Conservation (phyloP, 1,284 basidiomycete genomes). For the Tilletia caries region DNA sequence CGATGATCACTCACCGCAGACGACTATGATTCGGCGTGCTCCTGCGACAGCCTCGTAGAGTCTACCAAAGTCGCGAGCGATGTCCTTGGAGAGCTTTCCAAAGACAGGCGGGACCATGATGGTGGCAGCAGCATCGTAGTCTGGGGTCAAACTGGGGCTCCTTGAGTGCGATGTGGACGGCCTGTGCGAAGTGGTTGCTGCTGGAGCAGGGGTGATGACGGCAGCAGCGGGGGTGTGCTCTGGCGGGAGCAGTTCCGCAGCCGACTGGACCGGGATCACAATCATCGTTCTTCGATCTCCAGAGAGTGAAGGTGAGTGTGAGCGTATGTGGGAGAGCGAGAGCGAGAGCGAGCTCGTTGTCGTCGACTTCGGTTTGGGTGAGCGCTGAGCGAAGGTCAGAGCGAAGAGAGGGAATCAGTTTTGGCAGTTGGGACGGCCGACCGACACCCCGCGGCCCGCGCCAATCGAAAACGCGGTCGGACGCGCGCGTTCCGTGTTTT, state of each 20-base stretch:
- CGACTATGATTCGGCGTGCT: conserved; percentile 76
- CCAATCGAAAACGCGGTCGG: no score
- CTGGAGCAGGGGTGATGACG: not conserved
- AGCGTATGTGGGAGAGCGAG: no score
- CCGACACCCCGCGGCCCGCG: no score
- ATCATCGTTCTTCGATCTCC: not conserved
- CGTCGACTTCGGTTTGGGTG: no score
- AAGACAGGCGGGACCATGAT: conserved; percentile 25
- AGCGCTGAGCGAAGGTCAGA: no score
- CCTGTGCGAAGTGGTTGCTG: not conserved
- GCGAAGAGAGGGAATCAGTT: no score
- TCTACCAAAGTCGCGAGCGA: conserved; percentile 43
- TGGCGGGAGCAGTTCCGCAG: conserved; percentile 1
- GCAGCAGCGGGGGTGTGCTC: not conserved
- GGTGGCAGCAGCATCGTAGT: conserved; percentile 30
- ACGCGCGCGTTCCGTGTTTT: no score
- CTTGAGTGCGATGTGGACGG: not conserved
- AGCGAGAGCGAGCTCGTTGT: no score
- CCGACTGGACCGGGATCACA: conserved; percentile 8
- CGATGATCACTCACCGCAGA: conserved; percentile 67
- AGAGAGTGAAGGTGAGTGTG: no score
- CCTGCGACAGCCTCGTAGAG: conserved; percentile 63
- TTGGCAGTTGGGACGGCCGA: no score
- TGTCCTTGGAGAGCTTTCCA: conserved; percentile 28
- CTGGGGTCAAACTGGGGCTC: conserved; percentile 8